Base-by-base conservation (phyloP, 352 stramenopile genomes). In the Albugo candida region DNA sequence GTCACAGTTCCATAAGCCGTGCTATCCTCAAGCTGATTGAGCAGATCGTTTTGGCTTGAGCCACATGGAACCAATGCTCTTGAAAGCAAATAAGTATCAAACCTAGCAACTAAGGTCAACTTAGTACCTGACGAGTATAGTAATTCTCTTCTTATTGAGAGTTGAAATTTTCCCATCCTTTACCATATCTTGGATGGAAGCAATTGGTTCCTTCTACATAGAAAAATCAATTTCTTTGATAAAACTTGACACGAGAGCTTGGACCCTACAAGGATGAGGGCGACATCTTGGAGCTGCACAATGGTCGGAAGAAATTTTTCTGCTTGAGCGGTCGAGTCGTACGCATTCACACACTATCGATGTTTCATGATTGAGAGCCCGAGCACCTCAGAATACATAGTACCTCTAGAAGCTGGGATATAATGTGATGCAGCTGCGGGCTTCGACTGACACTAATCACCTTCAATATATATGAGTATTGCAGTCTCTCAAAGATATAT, bases 181-280 rank as follows among this genome's bases (percentile, higher is more conserved):
- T 21, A 76, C 76, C 39, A 83, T 67, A 16, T 80, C 68, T 35
- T 61, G 63, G 54, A 82, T 53, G 36, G 63, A 76, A n/a, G 63
- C 36, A 3, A 85, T 48, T 16, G 73, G 67, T 11, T 83, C 70
- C 40, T 67, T 65, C 72, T 84, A 43, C 12, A 56, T 1, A 13
- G 1, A 59, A n/a, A 59, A n/a, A 1, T 5, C 34, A 16, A 18
- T 40, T 20, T 8, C 11, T 5, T 31, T 17, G 14, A 20, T 11
- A 52, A 6, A 13, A 21, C 8, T 5, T 13, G 44, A 18, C 14
- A 6, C 2, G n/a, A 5, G 41, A 53, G 14, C n/a, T 16, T 24
- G 10, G 19, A 49, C 16, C 59, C 18, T 60, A 83, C 74, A 55
- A 83, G 18, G 16, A 86, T 55, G 14, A 57, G 31, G 11, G 48